Base-by-base conservation (phyloP, 2,329 filamentous ascomycete genomes). In the Venturia oleaginea region DNA sequence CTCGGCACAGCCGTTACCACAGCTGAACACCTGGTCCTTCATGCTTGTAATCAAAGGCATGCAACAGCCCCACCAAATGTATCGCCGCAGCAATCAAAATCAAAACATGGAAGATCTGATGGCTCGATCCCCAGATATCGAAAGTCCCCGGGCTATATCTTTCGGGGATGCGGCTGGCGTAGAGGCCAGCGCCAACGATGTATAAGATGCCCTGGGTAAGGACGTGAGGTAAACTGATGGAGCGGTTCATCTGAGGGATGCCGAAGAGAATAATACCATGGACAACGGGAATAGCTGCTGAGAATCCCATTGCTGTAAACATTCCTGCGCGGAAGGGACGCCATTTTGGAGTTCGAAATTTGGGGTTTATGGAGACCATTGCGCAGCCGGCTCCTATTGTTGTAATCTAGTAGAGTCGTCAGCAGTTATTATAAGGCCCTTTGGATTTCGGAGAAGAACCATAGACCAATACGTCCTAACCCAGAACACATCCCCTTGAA, bases 71-170 rank as follows among this genome's bases (percentile, higher is more conserved):
- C 62, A 86, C 86, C 66, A 97, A 79, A 79, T 99, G 94, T 30
- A 88, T 84, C 1, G 84, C 83, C 0, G 91, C 93, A 0, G 94
- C 94, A 66, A 92, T 75, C 19, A 97, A 80, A 34, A 99, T 92
- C 68, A 94, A 83, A 46, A 96, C 79, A 78, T 99, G 94, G 75
- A 99, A 99, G 68, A 99, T 89, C 77, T 99, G 94, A 76, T 99
- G 94, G 24, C 91, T 96, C 73, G 87, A 92, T 43, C 94, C 93
- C 84, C 90, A 90, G 62, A 97, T 90, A 76, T 99, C 94, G 72
- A 93, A 97, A 8, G 75, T 80, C 1, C 91, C 90, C 0, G 93
- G 94, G 55, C 79, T 83, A 71, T 83, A 85, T 66, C 91, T 83
- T 78, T 99, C 94, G 0, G 94, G 94, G 76, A 93, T 86, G 43